These are phyloP conservation scores for Tephrocybe sp. DNA, from an alignment of 768 basidiomycete genomes.

Conservation along the genomic window DNA sequence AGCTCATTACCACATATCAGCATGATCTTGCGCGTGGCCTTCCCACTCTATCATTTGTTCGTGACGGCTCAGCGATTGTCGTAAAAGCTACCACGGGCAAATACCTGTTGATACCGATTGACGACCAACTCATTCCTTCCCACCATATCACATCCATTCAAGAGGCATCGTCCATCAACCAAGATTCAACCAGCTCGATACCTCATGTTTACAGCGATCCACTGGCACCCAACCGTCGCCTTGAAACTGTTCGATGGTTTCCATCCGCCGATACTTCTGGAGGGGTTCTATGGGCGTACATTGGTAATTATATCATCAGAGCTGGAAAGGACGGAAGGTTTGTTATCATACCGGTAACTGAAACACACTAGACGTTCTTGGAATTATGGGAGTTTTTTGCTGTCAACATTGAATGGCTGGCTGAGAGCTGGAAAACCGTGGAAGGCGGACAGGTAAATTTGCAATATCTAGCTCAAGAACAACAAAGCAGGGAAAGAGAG, in stretches of 20 bases:
- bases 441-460: no score
- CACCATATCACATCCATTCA: neutral
- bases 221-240: neutral
- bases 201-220: neutral
- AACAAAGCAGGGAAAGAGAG: no score
- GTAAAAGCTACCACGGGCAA: neutral
- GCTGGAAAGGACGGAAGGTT: neutral
- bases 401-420: no score
- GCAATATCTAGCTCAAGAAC: no score
- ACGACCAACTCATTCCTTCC: neutral
- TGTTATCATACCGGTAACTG: neutral
- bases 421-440: no score
- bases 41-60: neutral
- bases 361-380: no score
- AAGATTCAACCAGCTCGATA: neutral
- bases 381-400: no score
- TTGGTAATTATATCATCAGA: conserved; percentile 1
- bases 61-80: neutral
- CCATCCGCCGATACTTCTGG: neutral
- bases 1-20: neutral
- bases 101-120: neutral
- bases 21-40: neutral
- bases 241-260: neutral
- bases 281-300: neutral
- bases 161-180: neutral